These are phyloP conservation scores for Boletus speciosus DNA, from an alignment of 768 basidiomycete species.

Conservation along the genomic window DNA sequence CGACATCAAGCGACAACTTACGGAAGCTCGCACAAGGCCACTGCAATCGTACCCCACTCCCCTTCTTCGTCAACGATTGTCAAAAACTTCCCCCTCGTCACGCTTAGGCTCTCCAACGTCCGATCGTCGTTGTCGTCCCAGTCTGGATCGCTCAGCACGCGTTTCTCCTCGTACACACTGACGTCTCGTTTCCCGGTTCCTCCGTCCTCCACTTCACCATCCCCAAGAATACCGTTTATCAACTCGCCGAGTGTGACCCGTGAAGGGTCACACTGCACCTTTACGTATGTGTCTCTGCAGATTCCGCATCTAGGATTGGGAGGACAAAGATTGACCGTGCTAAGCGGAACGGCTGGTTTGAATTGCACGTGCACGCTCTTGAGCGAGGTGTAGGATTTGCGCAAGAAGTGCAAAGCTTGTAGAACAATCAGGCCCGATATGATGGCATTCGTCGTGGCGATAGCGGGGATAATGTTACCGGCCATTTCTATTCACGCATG, in stretches of 20 bases:
- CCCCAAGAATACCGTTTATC: conserved; percentile 62
- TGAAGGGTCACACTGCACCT: conserved; percentile 68
- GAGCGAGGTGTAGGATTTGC: conserved; percentile 53
- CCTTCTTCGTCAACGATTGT: conserved; percentile 88
- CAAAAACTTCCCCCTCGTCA: conserved; percentile 82
- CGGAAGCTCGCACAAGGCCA: conserved; percentile 70
- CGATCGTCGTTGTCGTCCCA: conserved; percentile 85
- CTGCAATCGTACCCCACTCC: conserved; percentile 63
- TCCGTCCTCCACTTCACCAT: conserved; percentile 33
- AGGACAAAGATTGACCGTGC: conserved; percentile 55
- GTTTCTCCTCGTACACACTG: conserved; percentile 82
- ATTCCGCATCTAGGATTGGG: conserved; percentile 82
- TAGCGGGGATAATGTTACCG: conserved; percentile 98
- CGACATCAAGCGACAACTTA: conserved; percentile 41
- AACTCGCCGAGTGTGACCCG: conserved; percentile 70
- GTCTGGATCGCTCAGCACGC: conserved; percentile 88
- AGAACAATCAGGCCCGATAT: conserved; percentile 93
- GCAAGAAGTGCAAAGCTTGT: conserved; percentile 83
- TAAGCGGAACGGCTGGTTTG: conserved; percentile 76
- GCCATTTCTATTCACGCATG: conserved; percentile 75
- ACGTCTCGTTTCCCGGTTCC: conserved; percentile 54
- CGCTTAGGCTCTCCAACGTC: conserved; percentile 77
- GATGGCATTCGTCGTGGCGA: conserved; percentile 98
- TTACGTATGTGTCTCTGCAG: conserved; percentile 81
- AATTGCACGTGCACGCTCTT: conserved; percentile 79